Base-by-base conservation (phyloP, 1,284 basidiomycete genomes). In the Marasmius sp. region DNA sequence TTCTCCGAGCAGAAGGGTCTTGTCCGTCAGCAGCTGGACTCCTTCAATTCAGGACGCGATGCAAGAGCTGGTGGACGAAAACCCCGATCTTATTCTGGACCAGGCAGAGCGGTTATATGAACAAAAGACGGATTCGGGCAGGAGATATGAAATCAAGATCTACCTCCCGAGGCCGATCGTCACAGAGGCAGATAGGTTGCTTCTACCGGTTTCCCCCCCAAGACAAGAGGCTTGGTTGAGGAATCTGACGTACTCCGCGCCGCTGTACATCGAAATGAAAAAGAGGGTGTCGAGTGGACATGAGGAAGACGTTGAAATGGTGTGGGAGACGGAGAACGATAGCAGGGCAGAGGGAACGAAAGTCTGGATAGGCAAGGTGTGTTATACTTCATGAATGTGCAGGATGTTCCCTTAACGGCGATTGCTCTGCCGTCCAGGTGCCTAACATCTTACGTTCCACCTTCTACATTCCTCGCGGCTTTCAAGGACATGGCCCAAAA, bases 21-120 rank as follows among this genome's bases (percentile, higher is more conserved):
- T 63, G 97, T 99, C 61, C 88, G 95, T 59, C 97, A 99, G 75
- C 97, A 99, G 76, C 87, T 99, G 61, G 95, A 97, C 80, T 97
- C 94, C 36, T 99, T 97, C 79, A 96, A 99, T 99, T 55, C 94
- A 97, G 75, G 98, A 98, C 72, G 98, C 96, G n/a, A 98, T 99
- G 93, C 97, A 99, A 78, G 97, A 99, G 75, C 84, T 99, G 38
- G 96, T 99, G 39, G 97, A 99, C 72, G 97, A 99, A 79, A 95
- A 94, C 68, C 81, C 89, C 38, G 93, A 94, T 69, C 87, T 99
- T 71, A 96, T 97, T 64, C 82, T 99, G 58, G 97, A 99, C 78
- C 97, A 99, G 77, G 91, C 91, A 62, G 92, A 95, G 72, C 97
- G 99, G 77, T 95, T 97, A 74, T 93, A 95, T 4, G 95, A 94